Conservation (phyloP, 306 rosid genomes). For the Prunus fruticosa region DNA sequence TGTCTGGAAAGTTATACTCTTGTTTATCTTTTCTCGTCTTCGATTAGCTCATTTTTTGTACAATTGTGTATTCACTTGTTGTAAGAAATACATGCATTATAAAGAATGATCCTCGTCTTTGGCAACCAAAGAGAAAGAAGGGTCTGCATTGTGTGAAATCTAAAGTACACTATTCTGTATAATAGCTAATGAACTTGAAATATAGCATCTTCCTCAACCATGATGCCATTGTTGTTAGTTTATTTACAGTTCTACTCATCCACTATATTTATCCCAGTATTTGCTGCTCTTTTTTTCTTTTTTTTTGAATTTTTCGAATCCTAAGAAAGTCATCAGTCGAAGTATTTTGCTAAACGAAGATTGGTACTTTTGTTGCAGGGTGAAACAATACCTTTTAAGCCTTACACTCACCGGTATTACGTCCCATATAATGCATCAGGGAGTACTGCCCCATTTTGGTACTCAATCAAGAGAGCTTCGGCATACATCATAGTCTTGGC, state of each 20-base stretch:
- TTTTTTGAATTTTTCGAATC: not conserved
- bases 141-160: too few species aligned
- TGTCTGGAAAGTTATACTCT: too few species aligned
- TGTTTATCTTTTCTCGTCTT: too few species aligned
- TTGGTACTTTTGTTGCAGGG: constrained; percentile 40
- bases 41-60: too few species aligned
- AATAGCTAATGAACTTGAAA: not conserved
- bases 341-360: not conserved
- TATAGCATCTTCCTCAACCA: not conserved
- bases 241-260: not conserved
- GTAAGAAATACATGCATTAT: too few species aligned
- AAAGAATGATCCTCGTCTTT: too few species aligned
- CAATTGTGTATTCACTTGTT: too few species aligned
- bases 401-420: constrained; percentile 44
- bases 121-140: too few species aligned
- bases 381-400: constrained; percentile 66
- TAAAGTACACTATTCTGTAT: too few species aligned
- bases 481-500: constrained; percentile 67
- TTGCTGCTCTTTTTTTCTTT: not conserved
- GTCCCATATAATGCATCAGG: constrained; percentile 42
- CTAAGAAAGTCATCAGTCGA: too few species aligned
- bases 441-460: constrained; percentile 42
- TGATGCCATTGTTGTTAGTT: not conserved
- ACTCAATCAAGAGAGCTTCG: constrained; percentile 77
- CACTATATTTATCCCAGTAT: not conserved